Evolutionary conservation across 192 early-diverging fungal genomes (phyloP), one percentile per base, ranked within the genome.

Genomic region (Rhizophlyctis rosea): DNA sequence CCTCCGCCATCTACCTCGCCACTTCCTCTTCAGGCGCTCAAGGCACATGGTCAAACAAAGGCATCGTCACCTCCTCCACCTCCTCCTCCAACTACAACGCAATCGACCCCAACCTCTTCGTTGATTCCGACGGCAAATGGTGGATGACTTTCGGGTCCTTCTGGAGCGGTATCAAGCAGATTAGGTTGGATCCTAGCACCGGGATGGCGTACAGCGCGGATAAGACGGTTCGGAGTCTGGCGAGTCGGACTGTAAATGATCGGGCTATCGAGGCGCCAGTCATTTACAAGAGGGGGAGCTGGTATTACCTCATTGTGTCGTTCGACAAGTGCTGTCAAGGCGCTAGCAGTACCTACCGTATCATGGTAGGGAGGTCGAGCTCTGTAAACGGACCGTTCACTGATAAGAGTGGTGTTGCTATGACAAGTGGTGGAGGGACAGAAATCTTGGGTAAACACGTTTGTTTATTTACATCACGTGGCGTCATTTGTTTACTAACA

Each of bases 1-100:
- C 34, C 2, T 57, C 56, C 30, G 56, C 18, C 34, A 57, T 57
- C 34, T 57, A 36, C 56, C 13, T 57, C 30, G 56, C 56, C 2
- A 57, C 56, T 21, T 36, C 33, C 3, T 13, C 56, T 11, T 36
- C 56, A 13, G 56, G 56, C 24, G 34, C 21, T 13, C 34, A 32
- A n/a, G 33, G 33, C 13, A 25, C 33, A 23, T 57, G 56, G 56
- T 36, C 34, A 3, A 2, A 57, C 34, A 3, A 36, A 2, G 56
- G 56, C 2, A 2, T 33, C n/a, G 56, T 36, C 3, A 35, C 28
- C 2, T 2, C 13, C 33, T 36, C 33, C 3, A 3, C 56, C 4
- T n/a, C 13, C 2, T 21, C 33, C 3, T 29, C 33, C 13, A 21
- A 23, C 33, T 57, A 7, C 56, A 57, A 57, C 34, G 56, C 56